Base-by-base conservation (phyloP, 2,329 filamentous ascomycete species). In the Thielaviopsis populi region DNA sequence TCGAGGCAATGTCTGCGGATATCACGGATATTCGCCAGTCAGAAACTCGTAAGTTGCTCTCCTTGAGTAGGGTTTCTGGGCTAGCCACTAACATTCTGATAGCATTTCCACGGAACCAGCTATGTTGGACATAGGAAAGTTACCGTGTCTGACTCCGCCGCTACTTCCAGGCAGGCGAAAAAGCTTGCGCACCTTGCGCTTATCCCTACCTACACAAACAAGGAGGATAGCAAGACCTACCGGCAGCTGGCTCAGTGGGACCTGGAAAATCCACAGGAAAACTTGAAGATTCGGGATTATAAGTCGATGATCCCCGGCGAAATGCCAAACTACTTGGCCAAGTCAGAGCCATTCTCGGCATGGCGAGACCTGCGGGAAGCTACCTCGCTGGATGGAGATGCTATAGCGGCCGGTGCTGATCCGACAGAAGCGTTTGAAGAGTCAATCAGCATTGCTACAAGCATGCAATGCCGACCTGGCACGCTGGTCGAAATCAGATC, bases 401-500 rank as follows among this genome's bases (percentile, higher is more conserved):
- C 42, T 11, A 48, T 7, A 11, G 65, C 59, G 19, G 59, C 61
- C 7, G 59, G 58, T 15, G 62, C 42, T 48, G 27, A 58, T 22
- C 37, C 19, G 11, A 33, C 27, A 13, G 66, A 65, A 10, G 53
- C 46, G 17, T 19, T 42, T 24, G 65, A 63, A 17, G 48, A 59
- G 2, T 46, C 27, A 11, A 43, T 50, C 8, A 37, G 43, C 15
- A 27, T 46, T 7, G 19, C 43, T 1, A 40, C 40, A 37, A 43
- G 62, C 22, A 43, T 59, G 62, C 15, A 50, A 37, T 54, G 30
- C 63, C n/a, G 37, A 4, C 61, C 59, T 0, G 66, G 66, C 11
- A 65, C 63, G 15, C 61, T 68, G 22, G 63, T 68, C 11, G 67
- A 68, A 43, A 50, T 67, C 13, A 74, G 73, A 42, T 71, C 70